Evolutionary conservation across 108 stramenopile species (phyloP), one percentile per base, ranked within the genome.

Genomic region (Stephanodiscus minutulus): DNA sequence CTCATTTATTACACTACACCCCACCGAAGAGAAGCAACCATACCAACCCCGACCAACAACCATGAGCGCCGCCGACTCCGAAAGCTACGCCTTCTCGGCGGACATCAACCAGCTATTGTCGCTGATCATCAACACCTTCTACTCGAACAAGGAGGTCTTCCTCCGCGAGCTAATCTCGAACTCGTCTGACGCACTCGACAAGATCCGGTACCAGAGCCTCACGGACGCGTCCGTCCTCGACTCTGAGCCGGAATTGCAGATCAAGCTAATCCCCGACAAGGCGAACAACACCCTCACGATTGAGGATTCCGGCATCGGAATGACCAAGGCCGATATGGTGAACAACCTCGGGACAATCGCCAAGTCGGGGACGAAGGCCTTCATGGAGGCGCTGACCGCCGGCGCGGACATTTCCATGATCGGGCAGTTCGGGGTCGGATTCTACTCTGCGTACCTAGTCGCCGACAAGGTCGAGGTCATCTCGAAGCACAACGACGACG

Each of bases 81-180:
- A 99, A 89, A 98, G 96, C 76, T 99, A 97, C 78, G 97, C 99
- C 66, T 99, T 99, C 90, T 94, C 94, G 29, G 99, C 99, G 53
- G 99, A 99, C 79, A 99, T 99, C 97, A 99, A 98, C 90, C 99
- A 99, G 91, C 96, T 99, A 28, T 88, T 99, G 61, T 98, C 98
- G 70, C 87, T 99, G 90, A 99, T 96, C 73, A 94, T 96, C 86
- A 96, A 96, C 91, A 98, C 98, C 60, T 98, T 99, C 81, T 99
- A 99, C 91, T 98, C 98, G 76, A 98, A 98, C 97, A 99, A 99
- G 96, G 99, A 99, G 81, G 92, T 98, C 77, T 99, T 99, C 85
- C 93, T 99, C 60, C 96, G 99, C 64, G 99, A 99, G 80, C 91
- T 99, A 64, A 98, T 99, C 87, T 98, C 96, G 83, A 98, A 98